These are phyloP conservation scores for Arctostaphylos glauca DNA, from an alignment of 148 eudicot genomes.

Conservation along the genomic window DNA sequence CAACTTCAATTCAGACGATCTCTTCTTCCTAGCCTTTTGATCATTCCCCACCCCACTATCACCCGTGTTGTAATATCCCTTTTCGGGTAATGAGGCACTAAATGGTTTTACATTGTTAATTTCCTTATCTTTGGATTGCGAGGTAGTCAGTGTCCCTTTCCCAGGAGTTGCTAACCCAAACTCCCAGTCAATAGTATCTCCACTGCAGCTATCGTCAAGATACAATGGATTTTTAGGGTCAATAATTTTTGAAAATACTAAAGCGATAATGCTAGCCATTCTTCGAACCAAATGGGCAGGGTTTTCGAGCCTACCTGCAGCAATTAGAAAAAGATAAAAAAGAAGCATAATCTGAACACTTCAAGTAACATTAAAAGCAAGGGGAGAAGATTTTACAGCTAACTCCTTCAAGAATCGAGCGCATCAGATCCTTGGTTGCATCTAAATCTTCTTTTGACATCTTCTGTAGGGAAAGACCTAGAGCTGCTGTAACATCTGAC, in stretches of 20 bases:
- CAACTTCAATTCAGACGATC: slow-evolving; percentile 31
- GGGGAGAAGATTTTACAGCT: slow-evolving; percentile 57
- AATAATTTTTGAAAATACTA: slow-evolving; percentile 81
- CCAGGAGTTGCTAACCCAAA: slow-evolving; percentile 57
- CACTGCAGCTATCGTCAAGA: slow-evolving; percentile 72
- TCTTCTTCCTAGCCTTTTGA: slow-evolving; percentile 39
- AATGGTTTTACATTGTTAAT: slow-evolving; percentile 23
- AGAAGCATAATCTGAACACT: background rate
- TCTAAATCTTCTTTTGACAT: slow-evolving; percentile 89
- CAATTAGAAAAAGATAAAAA: slow-evolving; percentile 17
- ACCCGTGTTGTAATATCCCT: slow-evolving; percentile 26
- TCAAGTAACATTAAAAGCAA: slow-evolving; percentile 15
- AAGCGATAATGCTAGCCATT: slow-evolving; percentile 84
- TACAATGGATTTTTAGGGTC: slow-evolving; percentile 89
- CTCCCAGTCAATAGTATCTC: slow-evolving; percentile 82
- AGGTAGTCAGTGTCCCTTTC: slow-evolving; percentile 27
- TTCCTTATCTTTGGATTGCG: slow-evolving; percentile 22
- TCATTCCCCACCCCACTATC: slow-evolving; percentile 23
- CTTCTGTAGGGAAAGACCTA: slow-evolving; percentile 82
- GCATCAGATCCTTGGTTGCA: slow-evolving; percentile 76
- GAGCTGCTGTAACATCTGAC: slow-evolving; percentile 82
- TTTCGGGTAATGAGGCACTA: slow-evolving; percentile 19
- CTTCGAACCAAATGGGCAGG: slow-evolving; percentile 65
- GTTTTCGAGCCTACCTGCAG: slow-evolving; percentile 84
- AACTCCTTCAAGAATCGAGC: slow-evolving; percentile 86